Evolutionary conservation across 768 basidiomycete species (phyloP), one percentile per base, ranked within the genome.

Genomic region (Lactifluus echinatus): DNA sequence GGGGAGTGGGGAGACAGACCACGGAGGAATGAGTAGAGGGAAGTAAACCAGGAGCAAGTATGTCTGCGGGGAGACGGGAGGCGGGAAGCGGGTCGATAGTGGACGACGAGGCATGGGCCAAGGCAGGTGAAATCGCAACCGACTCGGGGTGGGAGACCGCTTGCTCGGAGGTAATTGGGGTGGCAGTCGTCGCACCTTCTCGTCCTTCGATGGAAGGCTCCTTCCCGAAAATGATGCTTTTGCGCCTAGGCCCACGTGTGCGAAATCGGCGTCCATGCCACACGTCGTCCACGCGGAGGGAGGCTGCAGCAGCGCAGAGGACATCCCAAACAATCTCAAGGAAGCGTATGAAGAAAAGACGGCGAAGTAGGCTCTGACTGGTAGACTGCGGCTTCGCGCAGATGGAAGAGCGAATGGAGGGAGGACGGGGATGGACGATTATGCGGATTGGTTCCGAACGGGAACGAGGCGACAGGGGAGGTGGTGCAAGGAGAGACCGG

Each of bases 311-410:
- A 8, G 79, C 75, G 60, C 78, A 80, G 62, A 91, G 70, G 47
- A 80, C 78, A 64, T 85, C 76, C 87, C 89, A 91, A 53, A 84
- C 75, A 37, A 84, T 60, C 42, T 82, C 75, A 59, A 88, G 78
- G 58, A 88, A 74, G 42, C 85, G 86, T 60, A 89, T 76, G 65
- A 89, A 76, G 76, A 84, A 83, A 65, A 88, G 74, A 47, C 81
- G 82, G 66, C 79, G 63, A 31, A 62, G 33, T 5, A 58, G 1
- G 49, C 67, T 46, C 72, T 71, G 59, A 19, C 39, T 37, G 29
- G 60, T 37, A 21, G 58, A 40, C 42, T 50, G 52, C 19, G 55
- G 24, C 42, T 57, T 62, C 8, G 29, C 39, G 19, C 63, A 40
- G 28, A 58, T 63, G 39, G 63, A 3, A 33, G 62, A 19, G 40